These are phyloP conservation scores for Prunella vulgaris DNA, from an alignment of 257 asterid species.

Conservation along the genomic window DNA sequence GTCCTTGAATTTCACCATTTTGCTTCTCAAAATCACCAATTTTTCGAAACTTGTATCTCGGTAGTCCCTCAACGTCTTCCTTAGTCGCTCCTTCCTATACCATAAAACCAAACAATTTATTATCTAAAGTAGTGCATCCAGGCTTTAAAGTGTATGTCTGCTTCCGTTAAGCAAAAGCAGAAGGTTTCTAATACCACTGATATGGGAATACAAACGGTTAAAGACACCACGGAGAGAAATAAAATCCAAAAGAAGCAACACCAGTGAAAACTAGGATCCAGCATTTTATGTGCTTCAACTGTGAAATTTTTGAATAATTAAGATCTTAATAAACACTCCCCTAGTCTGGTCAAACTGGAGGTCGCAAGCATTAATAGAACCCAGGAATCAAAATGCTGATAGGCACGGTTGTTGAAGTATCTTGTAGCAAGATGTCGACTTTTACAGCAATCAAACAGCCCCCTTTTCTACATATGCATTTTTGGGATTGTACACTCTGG, in stretches of 20 bases:
- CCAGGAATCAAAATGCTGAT: background rate
- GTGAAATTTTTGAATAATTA: background rate
- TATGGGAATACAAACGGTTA: too few relatives aligned
- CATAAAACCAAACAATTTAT: constrained; percentile 14
- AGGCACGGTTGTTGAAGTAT: background rate
- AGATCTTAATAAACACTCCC: background rate
- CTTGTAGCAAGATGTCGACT: background rate
- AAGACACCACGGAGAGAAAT: background rate
- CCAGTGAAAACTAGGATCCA: background rate
- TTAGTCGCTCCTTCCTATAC: constrained; percentile 92
- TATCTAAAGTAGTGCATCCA: too few relatives aligned
- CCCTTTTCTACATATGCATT: background rate
- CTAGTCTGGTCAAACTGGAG: constrained; percentile 4
- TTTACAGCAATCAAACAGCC: background rate
- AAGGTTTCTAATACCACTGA: background rate
- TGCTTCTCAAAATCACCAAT: constrained; percentile 71
- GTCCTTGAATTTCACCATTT: constrained; percentile 72
- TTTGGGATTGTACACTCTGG: background rate
- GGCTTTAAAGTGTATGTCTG: too few relatives aligned
- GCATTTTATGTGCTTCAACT: background rate
- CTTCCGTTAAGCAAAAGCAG: background rate
- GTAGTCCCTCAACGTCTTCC: constrained; percentile 77
- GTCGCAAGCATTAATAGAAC: background rate
- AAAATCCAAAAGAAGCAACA: background rate
- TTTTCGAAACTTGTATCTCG: constrained; percentile 66